Base-by-base conservation (phyloP, 75 land plant genomes). In the Larix kaempferi region DNA sequence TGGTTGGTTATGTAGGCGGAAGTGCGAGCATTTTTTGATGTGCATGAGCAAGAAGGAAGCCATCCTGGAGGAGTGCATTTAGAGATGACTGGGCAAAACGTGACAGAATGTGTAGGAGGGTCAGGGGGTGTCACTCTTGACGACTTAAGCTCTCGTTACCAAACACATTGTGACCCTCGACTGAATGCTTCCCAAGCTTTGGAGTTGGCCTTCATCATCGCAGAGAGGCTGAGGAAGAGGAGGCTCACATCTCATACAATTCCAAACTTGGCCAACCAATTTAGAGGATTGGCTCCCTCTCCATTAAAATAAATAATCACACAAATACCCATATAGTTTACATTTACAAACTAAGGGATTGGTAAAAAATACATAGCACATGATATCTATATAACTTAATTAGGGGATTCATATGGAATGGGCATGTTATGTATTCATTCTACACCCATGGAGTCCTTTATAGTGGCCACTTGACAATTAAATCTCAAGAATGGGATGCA, bases 11-110 rank as follows among this genome's bases (percentile, higher is more conserved):
- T 72, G 17, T 84, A 89, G 93, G 81, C 82, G 19, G 93, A 91
- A 23, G 63, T 89, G 67, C 76, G 81, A 57, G 89, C 93, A 26
- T 91, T 91, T 85, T 91, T 91, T 75, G 93, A 91, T 79, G 91
- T 91, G 41, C 93, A 91, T 74, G 82, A 91, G n/a, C 84, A 89
- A 79, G 91, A 91, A 76, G 93, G 93, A 3, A 89, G 85, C 74
- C 76, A 91, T 57, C 89, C 93, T 14, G 93, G 93, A 63, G 93
- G 91, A 54, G 81, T 91, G 54, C 93, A 91, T 71, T 71, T 91
- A 77, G 93, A 91, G 82, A 91, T 91, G 93, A 91, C 93, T 1
- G 93, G 93, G 62, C 91, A 89, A 69, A 86, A 90, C 59, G 92
- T 90, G n/a, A 91, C 91, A 22, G 92, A 91, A 73, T 91, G 92